Evolutionary conservation across 768 basidiomycete genomes (phyloP), one percentile per base, ranked within the genome.

Genomic region (Rickenella mellea): DNA sequence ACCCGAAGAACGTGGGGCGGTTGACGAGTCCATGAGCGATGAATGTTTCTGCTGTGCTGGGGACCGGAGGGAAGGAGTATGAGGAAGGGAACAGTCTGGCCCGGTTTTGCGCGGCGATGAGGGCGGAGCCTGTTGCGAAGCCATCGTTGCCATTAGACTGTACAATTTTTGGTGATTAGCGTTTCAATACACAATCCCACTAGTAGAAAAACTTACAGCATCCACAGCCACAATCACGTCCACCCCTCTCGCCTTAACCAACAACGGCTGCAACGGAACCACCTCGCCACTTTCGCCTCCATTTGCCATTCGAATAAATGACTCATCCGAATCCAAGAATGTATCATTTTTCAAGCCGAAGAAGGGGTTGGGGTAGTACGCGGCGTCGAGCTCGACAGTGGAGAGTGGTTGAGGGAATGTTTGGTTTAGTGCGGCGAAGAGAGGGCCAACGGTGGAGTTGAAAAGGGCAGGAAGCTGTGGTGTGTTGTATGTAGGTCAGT

Each of bases 211-310:
- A n/a, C n/a, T n/a, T n/a, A n/a, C n/a, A n/a, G 60, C 63, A 50
- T 78, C 76, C 33, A 76, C 64, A 0, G 71, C 73, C 25, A 77
- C 36, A 49, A 78, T 69, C 6, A 65, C 62, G 44, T 78, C 76
- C 40, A 76, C 50, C 0, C 51, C 57, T 32, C 75, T 67, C 19
- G 61, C 61, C 28, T 64, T 56, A 38, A 73, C 64, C 10, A 76
- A 62, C 28, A 77, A 60, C 1, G 76, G 76, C 38, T 70, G 68
- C 12, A 74, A 24, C 3, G 74, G 72, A 27, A 74, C 55, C 37
- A 68, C 50, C 47, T 70, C 61, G 10, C 68, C 68, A 32, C 66
- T 58, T 44, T 63, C 60, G 6, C 69, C 70, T 20, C 69, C 69
- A 39, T 70, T 66, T 26, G 62, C 59, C 5, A 70, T 37, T 27